Evolutionary conservation across 2,329 filamentous ascomycete genomes (phyloP).

Genomic region (Diaporthe caulivora): DNA sequence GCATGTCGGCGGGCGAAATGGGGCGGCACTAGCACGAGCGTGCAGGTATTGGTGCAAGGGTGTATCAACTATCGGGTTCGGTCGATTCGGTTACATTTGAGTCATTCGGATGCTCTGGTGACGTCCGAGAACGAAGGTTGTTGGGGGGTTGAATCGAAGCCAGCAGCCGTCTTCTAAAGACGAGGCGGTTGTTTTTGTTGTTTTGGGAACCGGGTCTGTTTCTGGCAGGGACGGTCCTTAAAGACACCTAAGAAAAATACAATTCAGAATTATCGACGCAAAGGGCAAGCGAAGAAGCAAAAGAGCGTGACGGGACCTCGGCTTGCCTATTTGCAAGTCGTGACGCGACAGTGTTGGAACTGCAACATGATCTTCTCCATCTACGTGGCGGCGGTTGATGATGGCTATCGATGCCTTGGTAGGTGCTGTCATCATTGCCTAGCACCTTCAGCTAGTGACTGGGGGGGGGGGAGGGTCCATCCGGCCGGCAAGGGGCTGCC

Average conservation of each 20-base stretch:
- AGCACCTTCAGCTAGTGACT: conserved; percentile 5
- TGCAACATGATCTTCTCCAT: not conserved
- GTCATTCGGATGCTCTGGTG: conserved; percentile 18
- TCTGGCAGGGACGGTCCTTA: not conserved
- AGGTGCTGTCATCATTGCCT: conserved; percentile 20
- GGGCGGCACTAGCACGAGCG: not conserved
- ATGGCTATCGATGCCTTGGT: not conserved
- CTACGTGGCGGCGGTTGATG: conserved; percentile 21
- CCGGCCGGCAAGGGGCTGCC: conserved; percentile 8
- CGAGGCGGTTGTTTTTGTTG: conserved; percentile 13
- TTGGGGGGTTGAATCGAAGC: conserved; percentile 21
- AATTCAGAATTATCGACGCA: conserved; percentile 14
- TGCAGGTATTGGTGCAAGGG: not conserved
- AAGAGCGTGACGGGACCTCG: conserved; percentile 25
- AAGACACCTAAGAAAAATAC: not conserved
- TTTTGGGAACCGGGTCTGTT: conserved; percentile 16
- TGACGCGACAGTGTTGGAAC: conserved; percentile 16
- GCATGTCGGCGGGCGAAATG: conserved; percentile 61
- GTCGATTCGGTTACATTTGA: not conserved
- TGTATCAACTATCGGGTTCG: not conserved
- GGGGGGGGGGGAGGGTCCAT: not conserved
- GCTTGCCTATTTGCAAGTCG: conserved; percentile 12
- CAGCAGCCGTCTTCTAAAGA: conserved; percentile 27
- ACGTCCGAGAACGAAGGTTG: not conserved
- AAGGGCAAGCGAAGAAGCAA: conserved; percentile 17